These are phyloP conservation scores for Ambrosia trifida DNA, from an alignment of 129 eudicot genomes.

Conservation along the genomic window DNA sequence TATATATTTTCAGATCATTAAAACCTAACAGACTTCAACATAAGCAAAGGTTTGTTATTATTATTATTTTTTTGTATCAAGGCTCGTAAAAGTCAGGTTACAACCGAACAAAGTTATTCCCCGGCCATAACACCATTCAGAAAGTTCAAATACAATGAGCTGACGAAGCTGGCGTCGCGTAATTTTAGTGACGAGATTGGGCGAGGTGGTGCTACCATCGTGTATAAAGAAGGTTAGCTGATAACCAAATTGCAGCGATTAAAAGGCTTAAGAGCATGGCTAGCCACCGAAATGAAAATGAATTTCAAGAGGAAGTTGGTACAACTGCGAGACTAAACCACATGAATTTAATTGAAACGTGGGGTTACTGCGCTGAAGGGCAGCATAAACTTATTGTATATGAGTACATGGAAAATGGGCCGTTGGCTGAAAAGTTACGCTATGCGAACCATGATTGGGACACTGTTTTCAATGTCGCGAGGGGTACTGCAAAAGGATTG, in stretches of 20 bases:
- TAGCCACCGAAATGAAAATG: neutral
- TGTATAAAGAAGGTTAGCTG: conserved; percentile 28
- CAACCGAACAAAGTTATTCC: conserved; percentile 14
- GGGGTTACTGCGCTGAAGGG: conserved; percentile 42
- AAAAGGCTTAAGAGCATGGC: conserved; percentile 38
- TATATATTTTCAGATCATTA: neutral
- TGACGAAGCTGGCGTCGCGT: conserved; percentile 21
- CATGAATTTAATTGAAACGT: conserved; percentile 30
- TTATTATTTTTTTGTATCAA: conserved; percentile 27
- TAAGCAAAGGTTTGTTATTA: conserved; percentile 2
- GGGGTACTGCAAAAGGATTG: conserved; percentile 36
- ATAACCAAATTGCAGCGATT: conserved; percentile 32
- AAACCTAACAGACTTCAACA: neutral
- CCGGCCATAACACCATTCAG: conserved; percentile 28
- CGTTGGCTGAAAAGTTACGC: conserved; percentile 29
- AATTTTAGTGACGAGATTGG: conserved; percentile 19
- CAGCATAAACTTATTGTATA: conserved; percentile 34
- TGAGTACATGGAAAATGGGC: conserved; percentile 42
- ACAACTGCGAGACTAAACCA: neutral
- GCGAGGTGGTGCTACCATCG: conserved; percentile 28
- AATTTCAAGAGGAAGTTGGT: neutral
- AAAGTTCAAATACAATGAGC: conserved; percentile 25
- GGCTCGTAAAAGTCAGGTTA: neutral
- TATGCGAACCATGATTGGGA: conserved; percentile 20
- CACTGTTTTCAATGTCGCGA: conserved; percentile 12